Evolutionary conservation across 2,329 filamentous ascomycete species (phyloP).

Genomic region (Fusarium paranaense): DNA sequence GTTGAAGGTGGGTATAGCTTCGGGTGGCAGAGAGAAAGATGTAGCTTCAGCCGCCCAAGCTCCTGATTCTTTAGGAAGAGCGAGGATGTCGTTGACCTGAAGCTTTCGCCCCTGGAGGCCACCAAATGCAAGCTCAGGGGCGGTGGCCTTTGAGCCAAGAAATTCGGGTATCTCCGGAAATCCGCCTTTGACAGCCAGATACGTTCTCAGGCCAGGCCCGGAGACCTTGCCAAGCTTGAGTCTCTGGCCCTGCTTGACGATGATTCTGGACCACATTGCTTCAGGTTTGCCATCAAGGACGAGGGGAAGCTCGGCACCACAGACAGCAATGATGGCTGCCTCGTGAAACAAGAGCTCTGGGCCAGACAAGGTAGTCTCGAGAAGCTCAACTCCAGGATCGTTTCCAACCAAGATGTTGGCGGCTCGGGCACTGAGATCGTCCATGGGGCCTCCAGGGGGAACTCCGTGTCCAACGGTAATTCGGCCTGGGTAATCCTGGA

Average conservation of each 20-base stretch:
- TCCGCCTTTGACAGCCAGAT: constrained; percentile 48
- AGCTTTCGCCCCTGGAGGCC: constrained; percentile 70
- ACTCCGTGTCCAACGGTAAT: background rate
- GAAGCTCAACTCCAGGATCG: background rate
- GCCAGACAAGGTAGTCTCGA: background rate
- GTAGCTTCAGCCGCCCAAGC: background rate
- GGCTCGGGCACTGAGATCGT: background rate
- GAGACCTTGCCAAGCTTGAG: background rate
- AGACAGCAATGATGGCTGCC: background rate
- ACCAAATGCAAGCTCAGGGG: constrained; percentile 67
- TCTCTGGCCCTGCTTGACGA: background rate
- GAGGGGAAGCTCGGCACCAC: background rate
- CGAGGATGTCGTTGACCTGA: constrained; percentile 49
- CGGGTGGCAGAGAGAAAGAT: background rate
- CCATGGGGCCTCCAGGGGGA: background rate
- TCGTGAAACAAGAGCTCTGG: background rate
- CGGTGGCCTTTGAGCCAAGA: constrained; percentile 70
- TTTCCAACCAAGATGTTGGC: background rate
- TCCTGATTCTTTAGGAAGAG: background rate
- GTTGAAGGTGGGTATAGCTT: background rate
- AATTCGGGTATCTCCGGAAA: constrained; percentile 61
- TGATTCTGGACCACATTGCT: background rate
- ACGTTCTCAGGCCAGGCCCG: constrained; percentile 51
- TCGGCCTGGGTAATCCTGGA: background rate
- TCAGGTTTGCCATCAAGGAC: background rate